Evolutionary conservation across 768 basidiomycete species (phyloP), one percentile per base, ranked within the genome.

Genomic region (Lactarius hatsudake): DNA sequence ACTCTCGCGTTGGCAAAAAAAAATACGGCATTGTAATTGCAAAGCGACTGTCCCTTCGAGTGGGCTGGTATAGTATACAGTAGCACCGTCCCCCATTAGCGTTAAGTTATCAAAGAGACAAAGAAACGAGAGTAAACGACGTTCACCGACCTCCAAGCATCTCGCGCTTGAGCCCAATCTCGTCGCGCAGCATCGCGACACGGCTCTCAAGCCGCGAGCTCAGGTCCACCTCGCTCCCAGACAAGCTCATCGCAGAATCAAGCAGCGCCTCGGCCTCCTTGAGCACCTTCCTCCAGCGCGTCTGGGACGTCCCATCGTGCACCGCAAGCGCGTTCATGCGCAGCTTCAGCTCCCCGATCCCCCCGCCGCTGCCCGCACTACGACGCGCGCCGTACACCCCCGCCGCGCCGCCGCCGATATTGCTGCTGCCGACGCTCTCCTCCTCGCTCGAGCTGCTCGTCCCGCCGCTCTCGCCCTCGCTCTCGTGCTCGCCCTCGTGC

Each of bases 151-250:
- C 36, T 26, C 63, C 80, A 13, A 79, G 63, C 78, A 83, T 81
- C 72, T 81, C 82, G 74, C 79, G 81, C 82, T 90, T 91, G 70
- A 77, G 72, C 73, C 73, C 78, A 71, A 93, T 87, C 83, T 92
- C 89, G 73, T 90, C 87, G 69, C 80, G 80, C 63, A 90, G 74
- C 87, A 92, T 86, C 63, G 81, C 78, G 59, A 91, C 82, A 74
- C 90, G 77, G 74, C 84, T 88, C 65, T 91, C 91, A 65, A 93
- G 73, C 74, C 90, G 78, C 64, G 86, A 86, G 53, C 83, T 83
- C 72, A 93, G 66, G 76, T 92, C 90, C 15, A 85, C 80, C 66
- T 81, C 74, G 72, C 81, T 85, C 26, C 83, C 80, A 51, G 86
- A 80, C 43, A 80, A 17, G 17, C 75, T 72, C 60, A 85, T 74